Conservation (phyloP, 768 basidiomycete species). For the Leccinellum rugosiceps region DNA sequence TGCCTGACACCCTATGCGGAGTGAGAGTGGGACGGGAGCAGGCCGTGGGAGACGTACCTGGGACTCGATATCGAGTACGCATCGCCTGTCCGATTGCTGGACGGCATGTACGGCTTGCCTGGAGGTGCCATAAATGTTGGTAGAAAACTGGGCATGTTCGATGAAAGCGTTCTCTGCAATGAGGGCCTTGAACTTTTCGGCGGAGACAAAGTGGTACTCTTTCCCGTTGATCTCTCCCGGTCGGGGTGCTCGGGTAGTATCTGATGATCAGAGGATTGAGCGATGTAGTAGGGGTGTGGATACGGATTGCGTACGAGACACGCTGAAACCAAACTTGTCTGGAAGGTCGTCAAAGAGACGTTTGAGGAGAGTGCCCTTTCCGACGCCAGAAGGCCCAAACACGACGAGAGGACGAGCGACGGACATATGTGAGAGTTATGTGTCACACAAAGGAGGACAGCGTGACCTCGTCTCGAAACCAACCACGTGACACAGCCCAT, state of each 20-base stretch:
- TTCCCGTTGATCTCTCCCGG: constrained; percentile 78
- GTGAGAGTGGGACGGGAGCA: not conserved
- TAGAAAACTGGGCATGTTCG: constrained; percentile 91
- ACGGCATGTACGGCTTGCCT: constrained; percentile 72
- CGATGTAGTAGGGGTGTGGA: not conserved
- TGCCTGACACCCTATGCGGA: constrained; percentile 78
- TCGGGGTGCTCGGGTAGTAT: constrained; percentile 86
- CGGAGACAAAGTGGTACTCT: constrained; percentile 83
- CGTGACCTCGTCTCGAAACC: not conserved
- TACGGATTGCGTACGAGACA: constrained; percentile 66
- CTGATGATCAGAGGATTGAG: constrained; percentile 35
- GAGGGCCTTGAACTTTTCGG: constrained; percentile 68
- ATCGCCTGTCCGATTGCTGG: constrained; percentile 65
- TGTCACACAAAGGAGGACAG: not conserved
- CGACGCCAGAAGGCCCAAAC: constrained; percentile 90
- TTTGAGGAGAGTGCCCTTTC: constrained; percentile 86
- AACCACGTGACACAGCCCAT: constrained; percentile 13
- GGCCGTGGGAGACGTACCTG: constrained; percentile 47
- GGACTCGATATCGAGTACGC: constrained; percentile 93
- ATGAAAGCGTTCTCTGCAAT: constrained; percentile 76
- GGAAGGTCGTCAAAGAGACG: constrained; percentile 80
- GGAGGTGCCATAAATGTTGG: constrained; percentile 92
- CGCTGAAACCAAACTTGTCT: constrained; percentile 86
- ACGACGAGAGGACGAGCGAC: constrained; percentile 65
- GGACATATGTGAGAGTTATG: constrained; percentile 4